Conservation (phyloP, 495 filamentous ascomycete genomes). For the Arthonia radiata region DNA sequence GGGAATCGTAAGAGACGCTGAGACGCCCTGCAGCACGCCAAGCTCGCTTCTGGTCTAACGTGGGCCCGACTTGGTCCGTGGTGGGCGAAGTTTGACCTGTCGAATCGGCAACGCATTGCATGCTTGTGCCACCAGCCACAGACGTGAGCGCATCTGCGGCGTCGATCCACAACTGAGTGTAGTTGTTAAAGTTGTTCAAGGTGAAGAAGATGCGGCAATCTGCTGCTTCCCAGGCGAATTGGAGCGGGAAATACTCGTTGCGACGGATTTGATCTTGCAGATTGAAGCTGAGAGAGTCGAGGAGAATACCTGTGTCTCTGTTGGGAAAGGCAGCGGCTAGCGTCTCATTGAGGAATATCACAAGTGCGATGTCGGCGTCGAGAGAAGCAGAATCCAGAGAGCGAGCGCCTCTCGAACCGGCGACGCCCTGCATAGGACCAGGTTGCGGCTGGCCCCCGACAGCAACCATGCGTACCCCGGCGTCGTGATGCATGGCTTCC, state of each 20-base stretch:
- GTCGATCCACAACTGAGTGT: conserved; percentile 9
- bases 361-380: conserved; percentile 1
- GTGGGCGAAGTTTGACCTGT: conserved; percentile 2
- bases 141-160: conserved; percentile 11
- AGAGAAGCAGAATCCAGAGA: conserved; percentile 3
- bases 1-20: no score
- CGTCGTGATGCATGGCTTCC: conserved; percentile 1
- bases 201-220: conserved; percentile 19
- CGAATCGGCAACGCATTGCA: conserved; percentile 5
- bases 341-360: no score
- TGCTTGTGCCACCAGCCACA: conserved; percentile 6
- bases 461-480: conserved; percentile 1
- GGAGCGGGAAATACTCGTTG: conserved; percentile 9
- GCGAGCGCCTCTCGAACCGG: conserved; percentile 29
- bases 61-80: no score
- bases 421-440: conserved; percentile 34
- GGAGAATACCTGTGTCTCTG: conserved; percentile 1
- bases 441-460: not conserved
- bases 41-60: no score
- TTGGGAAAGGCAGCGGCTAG: not conserved
- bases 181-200: conserved; percentile 6
- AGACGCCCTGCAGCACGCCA: no score
- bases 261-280: conserved; percentile 5
- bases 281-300: conserved; percentile 4
- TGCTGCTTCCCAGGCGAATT: conserved; percentile 17